phyloP scores from a whole-genome alignment of 257 asterid species.

The Nemophila menziesii region DNA sequence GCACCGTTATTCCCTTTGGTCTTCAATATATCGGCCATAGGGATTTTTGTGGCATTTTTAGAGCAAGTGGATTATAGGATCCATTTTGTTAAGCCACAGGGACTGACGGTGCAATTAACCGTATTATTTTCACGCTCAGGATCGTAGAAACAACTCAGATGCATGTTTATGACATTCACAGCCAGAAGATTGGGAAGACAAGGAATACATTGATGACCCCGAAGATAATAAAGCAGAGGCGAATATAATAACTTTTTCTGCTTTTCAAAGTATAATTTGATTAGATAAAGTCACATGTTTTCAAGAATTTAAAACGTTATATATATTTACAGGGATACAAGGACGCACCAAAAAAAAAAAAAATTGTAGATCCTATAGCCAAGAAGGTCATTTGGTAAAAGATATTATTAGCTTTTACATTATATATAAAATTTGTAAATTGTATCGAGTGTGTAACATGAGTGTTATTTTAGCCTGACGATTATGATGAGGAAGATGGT shows the following conservation, averaged over 20 bases:
- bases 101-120: too few species aligned
- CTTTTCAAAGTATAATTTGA: background rate
- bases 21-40: too few species aligned
- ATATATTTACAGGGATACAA: slow-evolving; percentile 16
- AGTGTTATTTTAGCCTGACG: slow-evolving; percentile 13
- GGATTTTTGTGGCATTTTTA: too few species aligned
- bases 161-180: slow-evolving; percentile 9
- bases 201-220: slow-evolving; percentile 16
- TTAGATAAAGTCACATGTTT: background rate
- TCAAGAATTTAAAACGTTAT: background rate
- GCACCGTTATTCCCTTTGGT: too few species aligned
- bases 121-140: background rate
- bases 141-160: background rate
- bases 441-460: background rate
- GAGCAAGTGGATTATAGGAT: too few species aligned
- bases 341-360: slow-evolving; percentile 14
- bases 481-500: slow-evolving; percentile 24
- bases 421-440: background rate
- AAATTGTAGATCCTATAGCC: slow-evolving; percentile 18
- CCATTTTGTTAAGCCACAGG: too few species aligned
- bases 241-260: background rate
- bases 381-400: slow-evolving; percentile 11
- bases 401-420: background rate
- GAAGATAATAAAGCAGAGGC: slow-evolving; percentile 16
- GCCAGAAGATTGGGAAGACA: slow-evolving; percentile 28